phyloP scores from a whole-genome alignment of 768 basidiomycete species.

The Kwoniella europaea region DNA sequence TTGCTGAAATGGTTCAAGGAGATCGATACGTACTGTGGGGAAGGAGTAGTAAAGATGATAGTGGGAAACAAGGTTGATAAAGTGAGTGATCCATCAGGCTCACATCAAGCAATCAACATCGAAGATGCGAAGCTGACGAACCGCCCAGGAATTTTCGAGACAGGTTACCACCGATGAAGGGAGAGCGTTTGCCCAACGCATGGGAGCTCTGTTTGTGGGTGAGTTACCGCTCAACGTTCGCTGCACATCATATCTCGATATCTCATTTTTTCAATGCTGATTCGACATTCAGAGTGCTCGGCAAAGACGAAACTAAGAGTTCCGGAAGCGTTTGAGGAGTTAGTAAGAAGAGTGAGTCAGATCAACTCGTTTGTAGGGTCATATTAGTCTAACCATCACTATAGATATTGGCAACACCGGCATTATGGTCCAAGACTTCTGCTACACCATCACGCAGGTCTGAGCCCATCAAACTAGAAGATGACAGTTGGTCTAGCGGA shows the following conservation, averaged over 20 bases:
- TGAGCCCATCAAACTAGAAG: conserved; percentile 18
- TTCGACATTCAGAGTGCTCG: conserved; percentile 68
- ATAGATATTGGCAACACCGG: conserved; percentile 72
- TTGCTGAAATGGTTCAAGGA: conserved; percentile 89
- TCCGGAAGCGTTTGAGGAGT: conserved; percentile 72
- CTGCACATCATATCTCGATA: neutral
- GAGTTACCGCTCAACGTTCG: conserved; percentile 2
- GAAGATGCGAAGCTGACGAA: neutral
- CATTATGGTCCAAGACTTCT: conserved; percentile 65
- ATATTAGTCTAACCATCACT: neutral
- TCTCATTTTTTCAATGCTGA: neutral
- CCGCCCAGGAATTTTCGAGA: conserved; percentile 78
- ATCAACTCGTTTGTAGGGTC: neutral
- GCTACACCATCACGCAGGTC: neutral
- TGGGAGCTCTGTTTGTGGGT: conserved; percentile 78
- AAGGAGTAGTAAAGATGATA: conserved; percentile 87
- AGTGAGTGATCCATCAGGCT: conserved; percentile 58
- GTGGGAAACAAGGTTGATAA: conserved; percentile 92
- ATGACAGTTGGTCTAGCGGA: conserved; percentile 19
- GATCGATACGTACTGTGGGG: conserved; percentile 87
- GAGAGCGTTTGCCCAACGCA: conserved; percentile 75
- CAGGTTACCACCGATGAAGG: conserved; percentile 82
- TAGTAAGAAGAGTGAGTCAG: conserved; percentile 73
- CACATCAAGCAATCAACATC: neutral
- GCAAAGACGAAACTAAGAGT: conserved; percentile 91